Evolutionary conservation across 2,329 filamentous ascomycete species (phyloP), one percentile per base, ranked within the genome.

Genomic region (Ophiostoma sp.): DNA sequence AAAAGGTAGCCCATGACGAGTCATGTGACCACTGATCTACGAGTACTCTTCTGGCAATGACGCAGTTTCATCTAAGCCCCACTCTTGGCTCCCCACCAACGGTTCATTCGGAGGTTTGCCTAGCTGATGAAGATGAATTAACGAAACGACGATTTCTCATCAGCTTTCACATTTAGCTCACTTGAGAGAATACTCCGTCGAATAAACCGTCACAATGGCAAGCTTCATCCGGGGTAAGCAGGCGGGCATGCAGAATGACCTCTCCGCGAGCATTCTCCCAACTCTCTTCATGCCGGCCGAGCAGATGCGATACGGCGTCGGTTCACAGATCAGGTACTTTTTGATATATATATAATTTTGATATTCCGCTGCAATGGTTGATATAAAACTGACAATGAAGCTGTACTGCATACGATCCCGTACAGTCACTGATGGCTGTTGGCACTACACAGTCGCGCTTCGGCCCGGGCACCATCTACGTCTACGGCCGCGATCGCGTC

Each of bases 151-250:
- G 23, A 57, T 11, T 15, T 5, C 52, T 27, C n/a, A n/a, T 48
- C 17, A n/a, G 8, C 6, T n/a, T 48, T 17, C 17, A 15, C 20
- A 8, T 48, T 27, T 35, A 41, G 20, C 17, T 5, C n/a, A 66
- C 1, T 27, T 5, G 1, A 35, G 62, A 23, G 3, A 2, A 13
- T 27, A 27, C 15, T 23, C 36, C 7, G 4, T 23, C 13, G 20
- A 41, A 10, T 17, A 3, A 66, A 39, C 23, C 3, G 62, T 20
- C 8, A n/a, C 11, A 15, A 67, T 97, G 94, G 89, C 94, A 70
- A 88, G 91, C 76, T 94, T 98, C 78, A 83, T 99, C 73, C 86
- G 95, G 78, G 91, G 92, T 76, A 97, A 96, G 84, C 95, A 98
- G 84, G 88, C 93, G 71, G 95, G 95, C 76, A 90, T 99, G 76